Conservation (phyloP, 306 rosid species). For the Quercus mongolica region DNA sequence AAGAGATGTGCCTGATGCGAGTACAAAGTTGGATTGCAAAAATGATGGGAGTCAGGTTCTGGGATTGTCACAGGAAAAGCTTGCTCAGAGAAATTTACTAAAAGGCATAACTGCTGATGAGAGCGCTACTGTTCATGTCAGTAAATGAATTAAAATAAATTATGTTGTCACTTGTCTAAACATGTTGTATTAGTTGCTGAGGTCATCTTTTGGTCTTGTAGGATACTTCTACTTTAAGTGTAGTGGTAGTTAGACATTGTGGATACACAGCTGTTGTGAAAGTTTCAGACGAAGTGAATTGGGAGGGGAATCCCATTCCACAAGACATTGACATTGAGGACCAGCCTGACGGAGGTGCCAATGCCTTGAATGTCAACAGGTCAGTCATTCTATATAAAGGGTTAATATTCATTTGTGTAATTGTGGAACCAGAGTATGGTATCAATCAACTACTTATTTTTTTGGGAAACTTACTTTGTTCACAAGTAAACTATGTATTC, state of each 20-base stretch:
- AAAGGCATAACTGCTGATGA: conserved; percentile 99
- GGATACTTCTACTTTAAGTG: conserved; percentile 89
- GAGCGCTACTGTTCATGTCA: conserved; percentile 97
- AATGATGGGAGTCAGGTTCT: conserved; percentile 82
- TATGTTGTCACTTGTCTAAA: not conserved
- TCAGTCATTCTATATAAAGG: conserved; percentile 22
- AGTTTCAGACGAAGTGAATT: conserved; percentile 56
- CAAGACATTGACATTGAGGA: conserved; percentile 80
- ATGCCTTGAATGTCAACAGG: conserved; percentile 94
- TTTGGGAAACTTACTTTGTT: conserved; percentile 1
- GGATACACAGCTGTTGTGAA: conserved; percentile 96
- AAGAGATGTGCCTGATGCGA: conserved; percentile 79
- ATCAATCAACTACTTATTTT: not conserved
- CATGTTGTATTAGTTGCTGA: conserved; percentile 10
- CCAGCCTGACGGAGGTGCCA: conserved; percentile 97
- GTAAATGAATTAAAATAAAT: conserved; percentile 20
- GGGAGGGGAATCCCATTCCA: conserved; percentile 53
- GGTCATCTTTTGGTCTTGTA: conserved; percentile 35
- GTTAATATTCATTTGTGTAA: conserved; percentile 1
- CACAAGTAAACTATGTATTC: not conserved
- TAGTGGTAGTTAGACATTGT: conserved; percentile 77
- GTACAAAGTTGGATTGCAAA: conserved; percentile 74
- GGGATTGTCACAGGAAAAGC: conserved; percentile 62
- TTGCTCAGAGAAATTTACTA: conserved; percentile 81
- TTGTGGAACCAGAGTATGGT: not conserved